Evolutionary conservation across 352 stramenopile species (phyloP), one percentile per base, ranked within the genome.

Genomic region (Phytophthora pistaciae): DNA sequence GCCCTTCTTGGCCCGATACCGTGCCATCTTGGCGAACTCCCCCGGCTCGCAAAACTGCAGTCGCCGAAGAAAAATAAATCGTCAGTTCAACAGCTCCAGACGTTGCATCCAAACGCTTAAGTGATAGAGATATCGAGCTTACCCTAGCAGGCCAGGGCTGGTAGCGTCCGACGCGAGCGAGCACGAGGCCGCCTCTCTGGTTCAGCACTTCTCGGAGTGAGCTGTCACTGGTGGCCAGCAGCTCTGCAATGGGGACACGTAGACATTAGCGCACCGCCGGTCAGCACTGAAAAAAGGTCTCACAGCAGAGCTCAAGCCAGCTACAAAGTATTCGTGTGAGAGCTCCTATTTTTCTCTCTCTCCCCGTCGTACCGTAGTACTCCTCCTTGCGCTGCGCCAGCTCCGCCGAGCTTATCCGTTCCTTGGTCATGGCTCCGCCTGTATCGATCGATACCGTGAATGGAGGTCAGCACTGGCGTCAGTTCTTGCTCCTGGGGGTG

Each of bases 71-170:
- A 25, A 14, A 70, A 58, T 48, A 46, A 46, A 10, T 38, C 52
- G 16, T 57, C 52, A 57, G 52, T 57, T 31, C 25, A n/a, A 46
- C n/a, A 20, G 10, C 36, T 2, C 67, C 42, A 65, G 57, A 55
- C 4, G 54, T 21, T 50, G 44, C 9, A 66, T 8, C 14, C 16
- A 56, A 3, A 20, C 1, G 20, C 38, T 29, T 31, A 44, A 44
- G 13, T 4, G 31, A 44, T 11, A 54, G 16, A 57, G 25, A 49
- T 27, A 61, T 54, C 63, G 5, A 11, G 52, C 40, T 49, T 82
- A 96, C 90, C 61, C 90, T 80, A 20, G 90, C 88, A 33, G 90
- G 90, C 90, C 90, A 96, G 20, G 87, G 87, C 58, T 91, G 88
- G 70, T 96, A 91, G 60, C 86, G 90, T 55, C 88, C 88, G 18